Evolutionary conservation across 164 flowering plant species (phyloP).

Genomic region (Nelumbo lutea): DNA sequence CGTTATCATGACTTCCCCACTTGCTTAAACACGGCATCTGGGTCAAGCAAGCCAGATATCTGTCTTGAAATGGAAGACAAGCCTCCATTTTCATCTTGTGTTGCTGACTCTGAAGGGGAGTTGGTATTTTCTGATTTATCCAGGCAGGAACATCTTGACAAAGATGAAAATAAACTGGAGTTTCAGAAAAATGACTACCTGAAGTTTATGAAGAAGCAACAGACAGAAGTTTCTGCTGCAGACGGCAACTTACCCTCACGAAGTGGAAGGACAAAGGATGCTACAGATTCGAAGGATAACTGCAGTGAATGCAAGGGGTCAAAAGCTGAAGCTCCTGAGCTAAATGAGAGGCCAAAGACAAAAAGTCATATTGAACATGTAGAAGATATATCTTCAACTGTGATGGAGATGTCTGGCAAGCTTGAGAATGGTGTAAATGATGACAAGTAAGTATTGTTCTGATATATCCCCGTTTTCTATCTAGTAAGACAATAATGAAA

Average conservation of each 20-base stretch:
- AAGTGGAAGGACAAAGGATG: conserved; percentile 14
- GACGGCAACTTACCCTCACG: conserved; percentile 17
- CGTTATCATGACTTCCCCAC: conserved; percentile 16
- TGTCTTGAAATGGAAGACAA: conserved; percentile 14
- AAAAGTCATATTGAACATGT: conserved; percentile 18
- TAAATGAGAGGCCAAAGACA: conserved; percentile 7
- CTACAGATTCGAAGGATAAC: conserved; percentile 16
- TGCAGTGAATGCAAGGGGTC: conserved; percentile 17
- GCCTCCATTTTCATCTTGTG: conserved; percentile 15
- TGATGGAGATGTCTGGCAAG: conserved; percentile 17
- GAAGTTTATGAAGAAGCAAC: conserved; percentile 9
- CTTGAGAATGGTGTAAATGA: conserved; percentile 11
- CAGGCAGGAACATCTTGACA: conserved; percentile 12
- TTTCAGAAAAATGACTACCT: conserved; percentile 8
- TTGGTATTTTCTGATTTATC: conserved; percentile 13
- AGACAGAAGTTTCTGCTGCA: conserved; percentile 23
- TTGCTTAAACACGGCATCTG: conserved; percentile 15
- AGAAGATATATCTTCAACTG: conserved; percentile 26
- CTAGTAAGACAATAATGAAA: no score
- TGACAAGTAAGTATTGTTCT: conserved; percentile 13
- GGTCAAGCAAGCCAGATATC: conserved; percentile 15
- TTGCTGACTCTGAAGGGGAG: conserved; percentile 17
- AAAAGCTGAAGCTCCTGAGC: conserved; percentile 16
- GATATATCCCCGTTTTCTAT: no score
- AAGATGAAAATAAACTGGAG: conserved; percentile 19